These are phyloP conservation scores for Oemleria cerasiformis DNA, from an alignment of 306 rosid genomes.

Conservation along the genomic window DNA sequence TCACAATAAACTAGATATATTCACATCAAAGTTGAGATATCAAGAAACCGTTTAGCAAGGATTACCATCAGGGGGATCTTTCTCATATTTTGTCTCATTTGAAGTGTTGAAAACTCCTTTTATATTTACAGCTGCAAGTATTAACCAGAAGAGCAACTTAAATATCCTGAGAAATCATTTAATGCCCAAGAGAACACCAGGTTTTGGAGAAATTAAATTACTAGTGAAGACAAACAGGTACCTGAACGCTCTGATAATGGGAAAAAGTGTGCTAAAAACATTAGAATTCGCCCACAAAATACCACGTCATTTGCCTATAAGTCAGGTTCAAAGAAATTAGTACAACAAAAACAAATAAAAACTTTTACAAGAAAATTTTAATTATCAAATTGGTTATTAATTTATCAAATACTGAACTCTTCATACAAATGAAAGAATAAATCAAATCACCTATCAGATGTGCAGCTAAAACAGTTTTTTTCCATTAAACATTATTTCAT, in stretches of 20 bases:
- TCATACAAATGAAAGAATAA: not conserved
- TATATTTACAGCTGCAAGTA: constrained; percentile 78
- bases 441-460: not conserved
- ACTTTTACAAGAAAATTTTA: constrained; percentile 4
- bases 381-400: not conserved
- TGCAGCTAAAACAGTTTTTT: not conserved
- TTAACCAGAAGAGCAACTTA: constrained; percentile 25
- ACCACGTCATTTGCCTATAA: constrained; percentile 89
- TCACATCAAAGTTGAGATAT: constrained; percentile 1
- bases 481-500: not conserved
- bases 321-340: constrained; percentile 22
- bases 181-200: constrained; percentile 1
- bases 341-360: not conserved
- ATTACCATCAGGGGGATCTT: constrained; percentile 80
- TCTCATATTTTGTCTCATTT: constrained; percentile 91
- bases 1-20: constrained; percentile 2
- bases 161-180: constrained; percentile 2
- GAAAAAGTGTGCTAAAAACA: constrained; percentile 93
- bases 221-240: constrained; percentile 27
- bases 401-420: not conserved
- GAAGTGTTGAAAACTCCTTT: constrained; percentile 99
- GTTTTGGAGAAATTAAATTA: constrained; percentile 10
- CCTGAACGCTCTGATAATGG: constrained; percentile 98
- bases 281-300: constrained; percentile 96
- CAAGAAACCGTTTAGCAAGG: constrained; percentile 18